These are phyloP conservation scores for Drosera capensis DNA, from an alignment of 148 eudicot species.

Conservation along the genomic window DNA sequence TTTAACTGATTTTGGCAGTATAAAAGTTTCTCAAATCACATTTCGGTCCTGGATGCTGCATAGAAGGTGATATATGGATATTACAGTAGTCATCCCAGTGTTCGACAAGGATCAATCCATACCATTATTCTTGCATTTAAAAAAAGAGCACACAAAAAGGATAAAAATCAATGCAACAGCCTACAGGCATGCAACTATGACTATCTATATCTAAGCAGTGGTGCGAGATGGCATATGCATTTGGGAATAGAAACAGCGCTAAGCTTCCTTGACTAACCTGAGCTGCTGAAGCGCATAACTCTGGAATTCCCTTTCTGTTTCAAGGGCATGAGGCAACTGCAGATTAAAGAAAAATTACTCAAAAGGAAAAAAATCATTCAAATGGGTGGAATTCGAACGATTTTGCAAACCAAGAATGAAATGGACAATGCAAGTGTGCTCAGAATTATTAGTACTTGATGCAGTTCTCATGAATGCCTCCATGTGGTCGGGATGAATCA, in stretches of 20 bases:
- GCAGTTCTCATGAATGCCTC: conserved; percentile 65
- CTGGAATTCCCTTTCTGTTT: conserved; percentile 34
- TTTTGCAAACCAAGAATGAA: neutral
- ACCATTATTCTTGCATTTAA: no score
- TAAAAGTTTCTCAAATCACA: no score
- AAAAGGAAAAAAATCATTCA: neutral
- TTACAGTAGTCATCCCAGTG: no score
- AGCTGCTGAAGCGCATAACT: conserved; percentile 65
- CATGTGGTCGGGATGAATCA: conserved; percentile 29
- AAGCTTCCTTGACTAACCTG: conserved; percentile 37
- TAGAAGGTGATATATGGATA: no score
- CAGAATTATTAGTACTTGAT: conserved; percentile 86
- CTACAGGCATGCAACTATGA: no score
- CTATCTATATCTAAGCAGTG: neutral
- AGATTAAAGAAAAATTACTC: conserved; percentile 5
- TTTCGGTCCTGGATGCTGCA: no score
- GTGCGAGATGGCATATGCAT: neutral
- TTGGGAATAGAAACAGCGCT: neutral
- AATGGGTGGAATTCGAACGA: neutral
- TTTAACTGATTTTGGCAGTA: neutral
- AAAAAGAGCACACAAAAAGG: no score
- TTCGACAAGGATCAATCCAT: no score
- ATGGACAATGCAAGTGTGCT: no score
- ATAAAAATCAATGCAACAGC: no score
- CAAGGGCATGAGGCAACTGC: conserved; percentile 69